These are phyloP conservation scores for Pseudocercospora macadamiae DNA, from an alignment of 2,329 filamentous ascomycete species.

Conservation along the genomic window DNA sequence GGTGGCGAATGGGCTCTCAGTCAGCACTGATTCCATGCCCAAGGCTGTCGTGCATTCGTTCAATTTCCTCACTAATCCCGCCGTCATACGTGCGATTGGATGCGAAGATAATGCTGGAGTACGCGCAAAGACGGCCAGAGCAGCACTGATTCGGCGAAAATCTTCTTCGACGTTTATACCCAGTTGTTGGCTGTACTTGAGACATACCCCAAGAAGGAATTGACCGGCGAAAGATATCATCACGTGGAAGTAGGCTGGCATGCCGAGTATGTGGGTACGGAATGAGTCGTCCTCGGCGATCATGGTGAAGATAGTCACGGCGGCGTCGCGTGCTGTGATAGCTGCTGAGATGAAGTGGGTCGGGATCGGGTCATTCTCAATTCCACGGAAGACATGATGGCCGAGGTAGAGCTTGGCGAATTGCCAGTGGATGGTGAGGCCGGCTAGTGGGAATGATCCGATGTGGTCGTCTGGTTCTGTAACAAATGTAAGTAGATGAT, in stretches of 20 bases:
- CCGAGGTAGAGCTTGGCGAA: constrained; percentile 59
- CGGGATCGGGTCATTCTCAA: constrained; percentile 53
- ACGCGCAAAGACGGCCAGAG: constrained; percentile 20
- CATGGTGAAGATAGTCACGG: constrained; percentile 50
- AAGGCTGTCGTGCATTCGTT: constrained; percentile 20
- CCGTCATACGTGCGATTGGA: constrained; percentile 21
- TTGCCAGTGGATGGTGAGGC: constrained; percentile 54
- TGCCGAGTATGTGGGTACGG: constrained; percentile 45
- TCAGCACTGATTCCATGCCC: constrained; percentile 18
- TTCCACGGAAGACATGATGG: constrained; percentile 51
- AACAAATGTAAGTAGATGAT: constrained; percentile 32
- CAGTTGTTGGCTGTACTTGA: constrained; percentile 43
- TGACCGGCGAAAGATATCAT: constrained; percentile 59
- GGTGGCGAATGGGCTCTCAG: constrained; percentile 25
- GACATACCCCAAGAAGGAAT: constrained; percentile 54
- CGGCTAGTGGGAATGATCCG: constrained; percentile 37
- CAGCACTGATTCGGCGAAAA: constrained; percentile 17
- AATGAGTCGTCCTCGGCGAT: constrained; percentile 50
- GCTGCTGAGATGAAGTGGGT: constrained; percentile 51
- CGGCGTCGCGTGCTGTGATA: constrained; percentile 52
- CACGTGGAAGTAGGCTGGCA: constrained; percentile 56
- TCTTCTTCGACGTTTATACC: constrained; percentile 21
- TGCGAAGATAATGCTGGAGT: constrained; percentile 17
- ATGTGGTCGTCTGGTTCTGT: constrained; percentile 49
- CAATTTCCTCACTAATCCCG: constrained; percentile 21